These are phyloP conservation scores for Exophiala phaeomuriformis DNA, from an alignment of 2,329 filamentous ascomycete species.

Conservation along the genomic window DNA sequence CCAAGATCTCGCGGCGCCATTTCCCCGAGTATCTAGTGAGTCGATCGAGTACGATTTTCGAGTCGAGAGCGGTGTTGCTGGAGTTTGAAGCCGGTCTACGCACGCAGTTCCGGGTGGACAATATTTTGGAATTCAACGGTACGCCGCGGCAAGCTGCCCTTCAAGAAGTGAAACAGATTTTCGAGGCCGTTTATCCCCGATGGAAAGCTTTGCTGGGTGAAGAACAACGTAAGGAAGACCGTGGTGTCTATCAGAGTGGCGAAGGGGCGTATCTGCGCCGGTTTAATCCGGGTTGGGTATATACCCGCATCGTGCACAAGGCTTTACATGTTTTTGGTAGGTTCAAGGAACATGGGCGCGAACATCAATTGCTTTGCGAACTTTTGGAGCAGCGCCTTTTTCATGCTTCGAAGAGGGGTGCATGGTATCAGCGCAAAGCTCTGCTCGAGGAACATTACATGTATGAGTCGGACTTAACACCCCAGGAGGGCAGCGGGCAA, in stretches of 20 bases:
- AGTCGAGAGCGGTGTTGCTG: constrained; percentile 63
- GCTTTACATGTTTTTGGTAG: constrained; percentile 69
- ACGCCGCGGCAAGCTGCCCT: constrained; percentile 59
- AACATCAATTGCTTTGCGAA: constrained; percentile 66
- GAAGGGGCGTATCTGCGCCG: constrained; percentile 84
- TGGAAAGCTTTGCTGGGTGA: constrained; percentile 68
- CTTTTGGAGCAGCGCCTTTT: constrained; percentile 76
- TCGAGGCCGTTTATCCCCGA: constrained; percentile 67
- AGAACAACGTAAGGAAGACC: constrained; percentile 70
- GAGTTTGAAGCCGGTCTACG: constrained; percentile 86
- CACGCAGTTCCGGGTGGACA: constrained; percentile 74
- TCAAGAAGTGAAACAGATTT: constrained; percentile 61
- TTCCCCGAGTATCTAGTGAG: constrained; percentile 89
- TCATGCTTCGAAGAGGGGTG: constrained; percentile 72
- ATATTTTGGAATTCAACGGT: constrained; percentile 70
- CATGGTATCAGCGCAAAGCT: constrained; percentile 94
- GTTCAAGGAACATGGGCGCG: constrained; percentile 69
- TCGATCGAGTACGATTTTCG: constrained; percentile 80
- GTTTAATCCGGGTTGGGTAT: constrained; percentile 86
- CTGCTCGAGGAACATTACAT: constrained; percentile 94
- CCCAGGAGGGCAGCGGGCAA: constrained; percentile 30
- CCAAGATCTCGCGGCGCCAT: constrained; percentile 77
- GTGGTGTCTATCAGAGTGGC: constrained; percentile 62
- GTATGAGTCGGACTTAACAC: constrained; percentile 48
- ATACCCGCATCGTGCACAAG: constrained; percentile 89